Evolutionary conservation across 768 basidiomycete genomes (phyloP).

Genomic region (Chiua virens): DNA sequence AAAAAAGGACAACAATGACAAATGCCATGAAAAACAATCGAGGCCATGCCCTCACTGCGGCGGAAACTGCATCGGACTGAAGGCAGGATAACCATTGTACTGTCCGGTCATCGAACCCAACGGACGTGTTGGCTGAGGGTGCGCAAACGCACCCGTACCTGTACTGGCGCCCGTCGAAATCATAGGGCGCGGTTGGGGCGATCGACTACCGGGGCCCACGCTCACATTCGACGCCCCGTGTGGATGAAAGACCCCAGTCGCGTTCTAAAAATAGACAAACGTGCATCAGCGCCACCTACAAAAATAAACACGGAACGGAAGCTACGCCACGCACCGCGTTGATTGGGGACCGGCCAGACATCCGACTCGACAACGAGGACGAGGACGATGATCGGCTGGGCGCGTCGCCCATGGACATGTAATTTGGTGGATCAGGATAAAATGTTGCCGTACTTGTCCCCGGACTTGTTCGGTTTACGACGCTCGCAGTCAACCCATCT

Average conservation of each 20-base stretch:
- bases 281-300: constrained; percentile 3
- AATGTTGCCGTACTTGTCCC: constrained; percentile 11
- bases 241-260: constrained; percentile 23
- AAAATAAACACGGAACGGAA: background rate
- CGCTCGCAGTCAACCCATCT: constrained; percentile 28
- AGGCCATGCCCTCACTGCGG: constrained; percentile 1
- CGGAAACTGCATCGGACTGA: constrained; percentile 26
- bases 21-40: background rate
- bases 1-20: background rate
- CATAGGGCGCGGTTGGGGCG: constrained; percentile 20
- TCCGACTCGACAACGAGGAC: constrained; percentile 33
- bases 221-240: constrained; percentile 9
- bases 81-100: constrained; percentile 22
- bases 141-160: constrained; percentile 16
- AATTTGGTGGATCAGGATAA: constrained; percentile 26
- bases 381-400: constrained; percentile 34
- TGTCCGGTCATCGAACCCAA: constrained; percentile 8
- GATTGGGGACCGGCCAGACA: constrained; percentile 32
- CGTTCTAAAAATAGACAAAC: constrained; percentile 15
- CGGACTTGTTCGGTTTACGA: constrained; percentile 15
- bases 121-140: constrained; percentile 26
- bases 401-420: constrained; percentile 20
- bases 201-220: constrained; percentile 11
- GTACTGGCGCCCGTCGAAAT: constrained; percentile 5
- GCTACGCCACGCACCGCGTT: constrained; percentile 19